These are phyloP conservation scores for Coniosporium apollinis DNA, from an alignment of 495 filamentous ascomycete genomes.

Conservation along the genomic window DNA sequence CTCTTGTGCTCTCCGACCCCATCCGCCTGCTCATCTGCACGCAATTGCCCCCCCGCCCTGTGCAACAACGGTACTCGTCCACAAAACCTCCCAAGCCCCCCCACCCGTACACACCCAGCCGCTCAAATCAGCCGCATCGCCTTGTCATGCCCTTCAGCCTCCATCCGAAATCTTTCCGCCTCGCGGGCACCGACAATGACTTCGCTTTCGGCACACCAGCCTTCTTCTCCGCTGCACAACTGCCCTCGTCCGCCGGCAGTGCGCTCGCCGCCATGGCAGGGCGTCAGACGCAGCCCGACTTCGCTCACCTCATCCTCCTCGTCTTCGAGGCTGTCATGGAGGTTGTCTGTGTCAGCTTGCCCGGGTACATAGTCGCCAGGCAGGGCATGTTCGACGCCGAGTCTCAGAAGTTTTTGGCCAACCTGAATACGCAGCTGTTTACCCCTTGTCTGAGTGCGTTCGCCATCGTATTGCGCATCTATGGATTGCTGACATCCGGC, in stretches of 20 bases:
- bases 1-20: no score
- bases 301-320: slow-evolving; percentile 62
- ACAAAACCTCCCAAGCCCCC: neutral
- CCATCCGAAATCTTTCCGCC: slow-evolving; percentile 12
- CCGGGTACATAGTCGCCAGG: slow-evolving; percentile 84
- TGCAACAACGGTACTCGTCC: no score
- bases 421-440: slow-evolving; percentile 85
- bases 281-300: slow-evolving; percentile 36
- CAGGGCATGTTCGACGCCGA: slow-evolving; percentile 86
- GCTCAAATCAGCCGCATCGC: no score
- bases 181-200: slow-evolving; percentile 3
- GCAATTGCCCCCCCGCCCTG: no score
- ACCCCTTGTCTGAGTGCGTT: slow-evolving; percentile 86
- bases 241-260: neutral
- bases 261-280: neutral
- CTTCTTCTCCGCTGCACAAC: neutral
- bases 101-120: slow-evolving; percentile 2
- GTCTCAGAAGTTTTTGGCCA: slow-evolving; percentile 87
- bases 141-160: slow-evolving; percentile 6
- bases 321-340: slow-evolving; percentile 95
- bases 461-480: neutral
- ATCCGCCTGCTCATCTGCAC: no score
- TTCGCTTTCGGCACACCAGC: slow-evolving; percentile 1
- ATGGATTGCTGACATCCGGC: slow-evolving; percentile 6
- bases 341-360: slow-evolving; percentile 85